Evolutionary conservation across 129 eudicot species (phyloP), one percentile per base, ranked within the genome.

Genomic region (Glebionis coronaria): DNA sequence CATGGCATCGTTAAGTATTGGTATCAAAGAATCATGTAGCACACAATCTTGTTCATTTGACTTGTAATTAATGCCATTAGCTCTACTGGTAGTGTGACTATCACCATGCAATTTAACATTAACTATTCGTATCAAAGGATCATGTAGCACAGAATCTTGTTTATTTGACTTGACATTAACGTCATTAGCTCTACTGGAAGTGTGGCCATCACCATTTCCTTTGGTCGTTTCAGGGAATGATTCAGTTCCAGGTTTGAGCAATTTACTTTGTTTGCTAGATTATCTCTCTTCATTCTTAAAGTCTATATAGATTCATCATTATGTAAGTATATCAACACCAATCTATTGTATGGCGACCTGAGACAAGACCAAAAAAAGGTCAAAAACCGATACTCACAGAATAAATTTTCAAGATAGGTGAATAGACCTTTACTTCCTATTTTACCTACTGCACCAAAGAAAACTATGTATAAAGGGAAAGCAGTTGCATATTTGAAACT

Each of bases 21-120:
- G 58, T 15, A 56, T 63, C 44, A 66, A 53, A 38, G 87, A 63
- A 16, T 68, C 82, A 14, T 63, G 68, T 67, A 19, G 61, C 19
- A 40, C 27, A 58, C 45, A 31, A 53, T 76, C 59, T 76, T 76
- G 63, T 45, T 57, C 57, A 62, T 25, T 56, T 42, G 58, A 50
- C 75, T 20, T 46, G 25, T 20, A 16, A 18, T 63, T 73, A 31
- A 25, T 14, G 40, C 28, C 45, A 65, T 35, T 61, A 61, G 20
- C 79, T 67, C 54, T 47, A 65, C 59, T 60, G 14, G 12, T 42
- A 29, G 10, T 8, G 50, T 69, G 31, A 61, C 16, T 56, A 18
- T 18, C 18, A 25, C 42, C 67, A 59, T n/a, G n/a, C n/a, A 49
- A 25, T 23, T 58, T 57, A 35, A 21, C 61, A 56, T 18, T 65